Base-by-base conservation (phyloP, 2,329 filamentous ascomycete genomes). In the Ascochyta fabae region DNA sequence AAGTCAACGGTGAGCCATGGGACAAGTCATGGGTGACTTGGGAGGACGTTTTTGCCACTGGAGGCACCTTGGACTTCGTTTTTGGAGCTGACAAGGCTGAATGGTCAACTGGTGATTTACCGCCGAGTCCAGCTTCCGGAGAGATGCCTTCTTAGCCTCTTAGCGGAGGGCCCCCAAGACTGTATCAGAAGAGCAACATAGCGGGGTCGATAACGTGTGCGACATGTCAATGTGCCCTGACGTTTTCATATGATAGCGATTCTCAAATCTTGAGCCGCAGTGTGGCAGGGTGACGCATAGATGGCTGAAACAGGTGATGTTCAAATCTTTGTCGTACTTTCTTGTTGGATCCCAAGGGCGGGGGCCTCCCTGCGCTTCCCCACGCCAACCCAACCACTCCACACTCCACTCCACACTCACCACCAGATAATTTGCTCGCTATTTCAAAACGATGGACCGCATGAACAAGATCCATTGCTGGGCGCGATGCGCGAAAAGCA, bases 1-100 rank as follows among this genome's bases (percentile, higher is more conserved):
- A 78, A 62, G 82, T 91, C 40, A 90, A 91, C 66, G 87, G 88
- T 0, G 52, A 82, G 68, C 29, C 56, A 0, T 91, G 88, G 87
- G 74, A 80, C 50, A 84, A 84, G 77, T 79, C 81, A 36, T 91
- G 88, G 88, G 72, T 91, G 12, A 80, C 79, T 19, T 90, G 86
- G 85, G 75, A 84, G 15, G 86, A 90, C 61, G 73, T 91, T 23
- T 90, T 91, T 70, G 83, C 80, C 2, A 68, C 83, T 24, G 70
- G 71, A 8, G 88, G 86, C 0, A 85, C 77, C 1, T 70, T 90
- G 61, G 84, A 89, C 36, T 89, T 88, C 67, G 81, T 84, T 16
- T 76, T 90, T n/a, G 88, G 87, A 0, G 43, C 69, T 1, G 72
- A 79, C 33, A 79, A 82, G 6, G 75, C 66, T 15, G 72, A 80